A percentile compares a stretch with the other conserved stretches of the same genome.
These are phyloP conservation scores for Barnettozyma vustinii DNA, from an alignment of 805 yeast species.

Conservation along the genomic window DNA sequence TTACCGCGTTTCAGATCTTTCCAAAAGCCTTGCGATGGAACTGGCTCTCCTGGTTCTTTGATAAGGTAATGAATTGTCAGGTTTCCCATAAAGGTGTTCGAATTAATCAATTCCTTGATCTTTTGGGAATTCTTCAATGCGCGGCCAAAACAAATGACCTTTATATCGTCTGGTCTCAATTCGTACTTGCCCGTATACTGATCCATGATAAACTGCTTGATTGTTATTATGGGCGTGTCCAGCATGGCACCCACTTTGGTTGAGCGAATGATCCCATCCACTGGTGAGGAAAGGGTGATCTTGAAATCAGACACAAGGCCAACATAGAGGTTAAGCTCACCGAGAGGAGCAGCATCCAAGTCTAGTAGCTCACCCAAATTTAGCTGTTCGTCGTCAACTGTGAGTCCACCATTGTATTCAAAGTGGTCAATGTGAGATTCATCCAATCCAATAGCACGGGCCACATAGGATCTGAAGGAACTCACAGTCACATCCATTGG, in stretches of 20 bases:
- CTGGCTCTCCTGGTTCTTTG: conserved; percentile 14
- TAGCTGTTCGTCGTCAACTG: conserved; percentile 13
- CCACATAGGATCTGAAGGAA: conserved; percentile 14
- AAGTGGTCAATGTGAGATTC: conserved; percentile 14
- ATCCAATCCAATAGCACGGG: conserved; percentile 13
- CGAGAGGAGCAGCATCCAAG: conserved; percentile 31
- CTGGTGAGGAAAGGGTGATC: conserved; percentile 24
- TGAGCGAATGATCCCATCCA: conserved; percentile 11
- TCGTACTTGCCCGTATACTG: conserved; percentile 17
- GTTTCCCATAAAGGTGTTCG: background rate
- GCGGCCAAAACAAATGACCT: conserved; percentile 24
- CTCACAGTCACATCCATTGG: conserved; percentile 11
- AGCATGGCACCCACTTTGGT: conserved; percentile 12
- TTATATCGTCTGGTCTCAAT: conserved; percentile 19
- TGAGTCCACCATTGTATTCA: conserved; percentile 18
- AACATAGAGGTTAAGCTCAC: conserved; percentile 24
- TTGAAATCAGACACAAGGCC: conserved; percentile 19
- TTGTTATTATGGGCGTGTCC: conserved; percentile 18
- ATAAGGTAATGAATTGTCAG: conserved; percentile 20
- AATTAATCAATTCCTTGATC: conserved; percentile 14
- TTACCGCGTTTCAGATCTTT: conserved; percentile 23
- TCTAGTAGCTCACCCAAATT: conserved; percentile 26
- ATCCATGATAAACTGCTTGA: conserved; percentile 23
- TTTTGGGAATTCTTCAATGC: conserved; percentile 15
- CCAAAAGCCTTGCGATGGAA: conserved; percentile 23